Percentiles rank a stretch among this genome's conserved stretches.
phyloP scores from a whole-genome alignment of 2,329 filamentous ascomycete genomes.

The Nothopassalora personata region DNA sequence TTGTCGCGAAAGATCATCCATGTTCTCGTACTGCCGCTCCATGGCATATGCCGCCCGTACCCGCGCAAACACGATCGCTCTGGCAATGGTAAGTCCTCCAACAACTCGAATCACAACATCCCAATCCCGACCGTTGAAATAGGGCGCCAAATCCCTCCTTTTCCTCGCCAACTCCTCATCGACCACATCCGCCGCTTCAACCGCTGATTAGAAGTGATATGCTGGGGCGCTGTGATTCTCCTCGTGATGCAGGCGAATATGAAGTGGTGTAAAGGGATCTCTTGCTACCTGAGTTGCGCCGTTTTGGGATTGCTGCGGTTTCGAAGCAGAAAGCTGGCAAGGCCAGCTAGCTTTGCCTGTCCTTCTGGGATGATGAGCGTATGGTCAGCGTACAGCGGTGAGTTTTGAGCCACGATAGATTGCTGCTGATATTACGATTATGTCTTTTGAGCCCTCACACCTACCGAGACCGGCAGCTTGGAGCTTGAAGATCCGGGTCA shows the following conservation, averaged over 20 bases:
- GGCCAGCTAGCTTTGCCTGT: not conserved
- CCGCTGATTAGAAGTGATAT: slow-evolving; percentile 40
- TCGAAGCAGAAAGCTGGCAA: slow-evolving; percentile 3
- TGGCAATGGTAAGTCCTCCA: slow-evolving; percentile 5
- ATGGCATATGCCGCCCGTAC: not conserved
- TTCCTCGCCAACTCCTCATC: slow-evolving; percentile 38
- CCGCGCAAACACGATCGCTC: slow-evolving; percentile 14
- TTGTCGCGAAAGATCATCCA: too few species aligned
- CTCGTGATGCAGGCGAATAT: slow-evolving; percentile 20
- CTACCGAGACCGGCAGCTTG: not conserved
- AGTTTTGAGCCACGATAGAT: too few species aligned
- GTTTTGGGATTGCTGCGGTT: slow-evolving; percentile 5
- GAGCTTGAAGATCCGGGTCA: not conserved
- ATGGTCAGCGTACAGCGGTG: not conserved
- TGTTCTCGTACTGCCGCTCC: too few species aligned
- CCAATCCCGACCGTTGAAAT: too few species aligned
- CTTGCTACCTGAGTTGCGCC: slow-evolving; percentile 10
- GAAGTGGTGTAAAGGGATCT: slow-evolving; percentile 6
- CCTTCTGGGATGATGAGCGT: not conserved
- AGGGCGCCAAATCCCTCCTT: slow-evolving; percentile 36
- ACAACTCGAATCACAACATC: too few species aligned
- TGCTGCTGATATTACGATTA: not conserved
- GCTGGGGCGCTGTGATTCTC: slow-evolving; percentile 38
- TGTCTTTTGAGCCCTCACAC: not conserved
- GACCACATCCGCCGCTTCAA: slow-evolving; percentile 32